These are phyloP conservation scores for Poteriospumella lacustris DNA, from an alignment of 108 stramenopile genomes.

Conservation along the genomic window DNA sequence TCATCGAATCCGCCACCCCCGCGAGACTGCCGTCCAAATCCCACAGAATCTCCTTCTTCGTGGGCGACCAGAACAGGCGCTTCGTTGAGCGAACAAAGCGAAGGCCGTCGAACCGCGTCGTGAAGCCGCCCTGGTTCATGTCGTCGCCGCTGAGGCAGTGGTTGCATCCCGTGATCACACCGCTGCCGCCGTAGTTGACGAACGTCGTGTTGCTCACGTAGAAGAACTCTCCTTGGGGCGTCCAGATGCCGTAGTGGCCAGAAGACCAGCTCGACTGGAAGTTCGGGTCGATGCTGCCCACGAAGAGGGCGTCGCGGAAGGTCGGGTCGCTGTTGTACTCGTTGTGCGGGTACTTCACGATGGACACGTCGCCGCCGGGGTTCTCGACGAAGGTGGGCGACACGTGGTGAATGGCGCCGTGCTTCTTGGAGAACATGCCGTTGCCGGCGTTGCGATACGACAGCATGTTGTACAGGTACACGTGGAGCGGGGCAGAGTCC, in stretches of 20 bases:
- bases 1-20: neutral
- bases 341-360: neutral
- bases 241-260: slow-evolving; percentile 8
- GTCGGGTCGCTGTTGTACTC: slow-evolving; percentile 17
- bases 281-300: neutral
- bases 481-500: neutral
- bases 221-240: slow-evolving; percentile 30
- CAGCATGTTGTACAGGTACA: slow-evolving; percentile 6
- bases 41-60: slow-evolving; percentile 32
- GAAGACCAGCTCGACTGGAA: neutral
- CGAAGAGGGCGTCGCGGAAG: neutral
- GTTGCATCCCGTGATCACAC: slow-evolving; percentile 22
- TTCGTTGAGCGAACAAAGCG: neutral
- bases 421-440: slow-evolving; percentile 31
- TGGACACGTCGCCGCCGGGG: neutral
- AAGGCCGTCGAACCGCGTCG: slow-evolving; percentile 19
- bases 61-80: slow-evolving; percentile 13
- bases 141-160: neutral
- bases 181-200: slow-evolving; percentile 22
- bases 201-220: slow-evolving; percentile 24
- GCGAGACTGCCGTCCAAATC: slow-evolving; percentile 31
- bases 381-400: slow-evolving; percentile 24
- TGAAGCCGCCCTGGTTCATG: slow-evolving; percentile 34
- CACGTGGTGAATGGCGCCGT: slow-evolving; percentile 27
- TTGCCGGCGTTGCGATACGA: slow-evolving; percentile 29